Conservation (phyloP, 345 rosid species). For the Eucalyptus erythrocorys region DNA sequence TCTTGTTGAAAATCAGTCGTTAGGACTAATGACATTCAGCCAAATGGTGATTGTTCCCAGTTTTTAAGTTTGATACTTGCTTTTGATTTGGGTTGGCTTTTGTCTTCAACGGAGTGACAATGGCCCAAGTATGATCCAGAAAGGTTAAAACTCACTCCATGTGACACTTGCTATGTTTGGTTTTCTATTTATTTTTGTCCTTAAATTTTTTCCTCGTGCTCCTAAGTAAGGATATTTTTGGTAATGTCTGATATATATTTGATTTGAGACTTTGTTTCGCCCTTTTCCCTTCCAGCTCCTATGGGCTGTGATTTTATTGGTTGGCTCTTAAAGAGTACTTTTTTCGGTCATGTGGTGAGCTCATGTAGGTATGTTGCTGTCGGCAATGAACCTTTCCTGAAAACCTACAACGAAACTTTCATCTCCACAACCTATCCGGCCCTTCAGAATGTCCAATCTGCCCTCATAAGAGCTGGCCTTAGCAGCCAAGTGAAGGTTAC, state of each 20-base stretch:
- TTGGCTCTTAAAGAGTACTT: background rate
- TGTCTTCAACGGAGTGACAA: background rate
- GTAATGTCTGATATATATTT: background rate
- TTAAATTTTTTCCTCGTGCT: background rate
- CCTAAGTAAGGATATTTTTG: background rate
- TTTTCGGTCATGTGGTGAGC: background rate
- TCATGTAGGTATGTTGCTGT: slow-evolving; percentile 82
- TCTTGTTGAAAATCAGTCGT: background rate
- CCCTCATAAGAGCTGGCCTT: slow-evolving; percentile 69
- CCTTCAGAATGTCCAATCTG: slow-evolving; percentile 63
- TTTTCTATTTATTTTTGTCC: background rate
- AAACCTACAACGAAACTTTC: slow-evolving; percentile 66
- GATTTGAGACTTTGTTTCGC: background rate
- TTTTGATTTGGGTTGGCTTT: background rate
- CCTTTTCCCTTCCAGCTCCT: background rate
- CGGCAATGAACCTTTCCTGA: slow-evolving; percentile 87
- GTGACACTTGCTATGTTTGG: background rate
- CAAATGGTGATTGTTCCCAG: background rate
- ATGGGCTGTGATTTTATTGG: background rate
- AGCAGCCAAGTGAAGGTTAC: slow-evolving; percentile 72
- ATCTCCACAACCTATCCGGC: slow-evolving; percentile 69
- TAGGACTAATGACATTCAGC: background rate
- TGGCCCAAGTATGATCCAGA: background rate
- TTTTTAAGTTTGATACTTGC: background rate
- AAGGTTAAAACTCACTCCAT: background rate